Evolutionary conservation across 2,329 filamentous ascomycete genomes (phyloP).

Genomic region (Metarhizium rileyi): DNA sequence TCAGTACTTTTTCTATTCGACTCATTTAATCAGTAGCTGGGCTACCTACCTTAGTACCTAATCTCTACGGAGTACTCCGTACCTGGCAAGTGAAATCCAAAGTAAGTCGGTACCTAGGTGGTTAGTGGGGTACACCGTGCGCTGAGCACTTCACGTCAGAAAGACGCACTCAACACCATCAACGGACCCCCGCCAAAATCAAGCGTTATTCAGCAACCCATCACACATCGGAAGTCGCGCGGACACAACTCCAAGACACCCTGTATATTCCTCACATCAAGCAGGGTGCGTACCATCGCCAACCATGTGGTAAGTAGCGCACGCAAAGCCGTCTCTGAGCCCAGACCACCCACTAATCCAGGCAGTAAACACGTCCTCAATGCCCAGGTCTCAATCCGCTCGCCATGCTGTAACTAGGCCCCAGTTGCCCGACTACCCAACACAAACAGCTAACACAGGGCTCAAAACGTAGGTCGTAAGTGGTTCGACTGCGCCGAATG

Average conservation of each 20-base stretch:
- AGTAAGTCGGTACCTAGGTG: too few relatives aligned
- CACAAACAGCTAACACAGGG: not conserved
- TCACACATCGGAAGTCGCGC: not conserved
- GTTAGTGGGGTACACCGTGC: too few relatives aligned
- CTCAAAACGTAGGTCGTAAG: constrained; percentile 56
- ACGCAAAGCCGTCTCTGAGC: too few relatives aligned
- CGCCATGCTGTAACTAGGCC: constrained; percentile 83
- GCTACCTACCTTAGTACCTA: too few relatives aligned
- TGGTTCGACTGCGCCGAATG: constrained; percentile 99
- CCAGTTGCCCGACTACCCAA: not conserved
- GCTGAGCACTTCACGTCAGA: too few relatives aligned
- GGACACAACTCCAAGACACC: not conserved
- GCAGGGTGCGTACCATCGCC: not conserved
- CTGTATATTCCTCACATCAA: not conserved
- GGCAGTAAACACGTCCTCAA: constrained; percentile 94
- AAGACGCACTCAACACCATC: too few relatives aligned
- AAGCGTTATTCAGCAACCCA: too few relatives aligned
- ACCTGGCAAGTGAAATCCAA: too few relatives aligned
- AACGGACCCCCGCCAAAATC: too few relatives aligned
- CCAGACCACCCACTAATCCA: not conserved
- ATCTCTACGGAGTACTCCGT: too few relatives aligned
- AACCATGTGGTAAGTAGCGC: not conserved
- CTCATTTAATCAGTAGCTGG: too few relatives aligned
- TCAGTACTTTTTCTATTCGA: too few relatives aligned
- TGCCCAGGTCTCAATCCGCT: constrained; percentile 92